Percentiles rank a stretch among this genome's conserved stretches.
Conservation (phyloP, 352 stramenopile genomes). For the Globisporangium takayamanum region DNA sequence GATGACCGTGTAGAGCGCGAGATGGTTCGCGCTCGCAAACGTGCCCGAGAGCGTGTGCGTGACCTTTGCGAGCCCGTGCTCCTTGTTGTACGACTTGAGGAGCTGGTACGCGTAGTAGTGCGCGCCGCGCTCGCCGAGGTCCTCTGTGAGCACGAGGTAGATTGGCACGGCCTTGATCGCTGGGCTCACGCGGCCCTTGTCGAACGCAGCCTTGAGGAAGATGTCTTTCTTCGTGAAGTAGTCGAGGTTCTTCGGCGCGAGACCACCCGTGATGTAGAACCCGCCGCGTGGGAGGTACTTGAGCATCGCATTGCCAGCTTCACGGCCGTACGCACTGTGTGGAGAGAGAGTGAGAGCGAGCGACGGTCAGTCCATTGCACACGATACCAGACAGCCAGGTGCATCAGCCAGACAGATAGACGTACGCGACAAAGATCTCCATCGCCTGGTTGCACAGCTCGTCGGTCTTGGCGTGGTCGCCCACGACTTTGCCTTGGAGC, state of each 20-base stretch:
- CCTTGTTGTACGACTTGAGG: slow-evolving; percentile 52
- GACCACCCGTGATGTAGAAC: slow-evolving; percentile 95
- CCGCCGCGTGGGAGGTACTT: slow-evolving; percentile 95
- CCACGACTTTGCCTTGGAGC: slow-evolving; percentile 80
- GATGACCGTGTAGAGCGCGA: slow-evolving; percentile 38
- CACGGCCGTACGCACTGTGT: slow-evolving; percentile 87
- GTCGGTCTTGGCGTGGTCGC: slow-evolving; percentile 81
- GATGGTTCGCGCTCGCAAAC: slow-evolving; percentile 30
- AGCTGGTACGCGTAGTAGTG: slow-evolving; percentile 86
- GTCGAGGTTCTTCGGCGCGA: slow-evolving; percentile 96
- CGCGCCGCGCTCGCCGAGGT: slow-evolving; percentile 84
- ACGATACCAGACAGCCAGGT: background rate
- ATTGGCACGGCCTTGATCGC: slow-evolving; percentile 73
- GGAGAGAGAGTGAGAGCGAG: slow-evolving; percentile 5
- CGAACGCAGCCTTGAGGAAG: slow-evolving; percentile 81
- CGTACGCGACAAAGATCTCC: slow-evolving; percentile 92
- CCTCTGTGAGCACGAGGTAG: slow-evolving; percentile 88
- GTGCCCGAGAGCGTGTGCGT: slow-evolving; percentile 24
- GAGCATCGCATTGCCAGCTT: slow-evolving; percentile 91
- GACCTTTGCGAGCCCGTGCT: slow-evolving; percentile 27
- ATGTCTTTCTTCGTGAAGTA: slow-evolving; percentile 84
- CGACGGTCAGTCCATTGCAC: background rate
- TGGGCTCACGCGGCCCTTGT: slow-evolving; percentile 86
- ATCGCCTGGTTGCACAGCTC: slow-evolving; percentile 86
- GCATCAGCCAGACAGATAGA: slow-evolving; percentile 7